Conservation (phyloP, 2,329 filamentous ascomycete genomes). For the Meredithiella fracta region DNA sequence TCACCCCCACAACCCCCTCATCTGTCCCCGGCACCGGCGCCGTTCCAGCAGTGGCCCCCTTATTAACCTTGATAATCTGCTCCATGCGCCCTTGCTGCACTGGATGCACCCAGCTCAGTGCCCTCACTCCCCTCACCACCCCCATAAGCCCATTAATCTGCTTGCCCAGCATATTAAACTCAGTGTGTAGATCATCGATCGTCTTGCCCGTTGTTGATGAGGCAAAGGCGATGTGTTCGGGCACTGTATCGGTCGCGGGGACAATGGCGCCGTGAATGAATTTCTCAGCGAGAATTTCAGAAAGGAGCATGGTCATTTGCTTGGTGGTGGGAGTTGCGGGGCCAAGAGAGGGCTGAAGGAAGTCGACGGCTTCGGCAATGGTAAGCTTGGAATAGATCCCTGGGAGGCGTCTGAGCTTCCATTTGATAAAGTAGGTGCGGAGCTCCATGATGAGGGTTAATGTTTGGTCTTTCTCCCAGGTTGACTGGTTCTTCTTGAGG, state of each 20-base stretch:
- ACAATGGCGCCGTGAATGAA: slow-evolving; percentile 38
- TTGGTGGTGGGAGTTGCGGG: slow-evolving; percentile 25
- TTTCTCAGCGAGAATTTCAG: slow-evolving; percentile 37
- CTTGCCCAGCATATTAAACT: slow-evolving; percentile 26
- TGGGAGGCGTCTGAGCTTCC: slow-evolving; percentile 57
- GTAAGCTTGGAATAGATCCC: slow-evolving; percentile 50
- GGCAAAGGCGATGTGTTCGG: slow-evolving; percentile 36
- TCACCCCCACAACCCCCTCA: too few species aligned
- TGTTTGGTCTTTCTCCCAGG: slow-evolving; percentile 61
- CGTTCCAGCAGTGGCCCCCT: too few species aligned
- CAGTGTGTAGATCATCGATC: slow-evolving; percentile 21
- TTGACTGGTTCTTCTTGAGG: slow-evolving; percentile 35
- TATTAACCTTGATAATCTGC: too few species aligned
- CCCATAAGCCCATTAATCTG: slow-evolving; percentile 23
- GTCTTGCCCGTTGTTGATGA: slow-evolving; percentile 19
- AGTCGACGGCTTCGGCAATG: slow-evolving; percentile 33
- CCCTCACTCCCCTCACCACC: neutral
- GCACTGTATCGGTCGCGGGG: slow-evolving; percentile 23
- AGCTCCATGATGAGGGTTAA: slow-evolving; percentile 53
- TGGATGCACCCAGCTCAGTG: too few species aligned
- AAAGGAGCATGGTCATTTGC: slow-evolving; percentile 31
- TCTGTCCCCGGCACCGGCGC: too few species aligned
- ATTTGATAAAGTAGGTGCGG: slow-evolving; percentile 53
- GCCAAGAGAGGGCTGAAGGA: slow-evolving; percentile 38
- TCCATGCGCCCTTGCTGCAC: too few species aligned